Evolutionary conservation across 2,329 filamentous ascomycete genomes (phyloP).

Genomic region (Epicoccum sorghinum): DNA sequence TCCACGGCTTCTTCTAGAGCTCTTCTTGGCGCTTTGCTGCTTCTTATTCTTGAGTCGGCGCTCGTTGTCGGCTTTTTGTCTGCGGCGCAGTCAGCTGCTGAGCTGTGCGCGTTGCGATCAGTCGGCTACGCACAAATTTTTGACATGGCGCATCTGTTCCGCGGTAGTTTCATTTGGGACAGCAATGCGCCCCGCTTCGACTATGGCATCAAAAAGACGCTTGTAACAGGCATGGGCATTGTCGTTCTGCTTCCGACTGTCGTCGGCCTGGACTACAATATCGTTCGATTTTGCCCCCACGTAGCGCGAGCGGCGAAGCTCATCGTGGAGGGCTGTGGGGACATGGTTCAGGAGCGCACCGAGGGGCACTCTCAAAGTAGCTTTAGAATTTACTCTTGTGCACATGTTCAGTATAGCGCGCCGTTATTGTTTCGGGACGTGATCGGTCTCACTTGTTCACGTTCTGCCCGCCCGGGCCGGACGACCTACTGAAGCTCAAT

Average conservation of each 20-base stretch:
- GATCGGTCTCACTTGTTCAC: constrained; percentile 65
- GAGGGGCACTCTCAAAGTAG: constrained; percentile 64
- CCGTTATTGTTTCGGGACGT: constrained; percentile 19
- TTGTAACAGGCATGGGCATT: constrained; percentile 66
- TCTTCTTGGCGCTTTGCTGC: constrained; percentile 67
- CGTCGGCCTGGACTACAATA: constrained; percentile 68
- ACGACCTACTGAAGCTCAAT: constrained; percentile 67
- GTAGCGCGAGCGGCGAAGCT: constrained; percentile 61
- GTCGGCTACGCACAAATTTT: constrained; percentile 54
- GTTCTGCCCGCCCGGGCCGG: constrained; percentile 70
- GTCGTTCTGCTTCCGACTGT: constrained; percentile 65
- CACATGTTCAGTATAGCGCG: constrained; percentile 46
- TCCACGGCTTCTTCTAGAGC: constrained; percentile 53
- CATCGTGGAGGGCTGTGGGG: constrained; percentile 59
- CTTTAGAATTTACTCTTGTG: constrained; percentile 69
- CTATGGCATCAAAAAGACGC: constrained; percentile 62
- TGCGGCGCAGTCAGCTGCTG: constrained; percentile 38
- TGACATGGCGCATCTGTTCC: constrained; percentile 61
- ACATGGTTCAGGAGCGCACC: constrained; percentile 59
- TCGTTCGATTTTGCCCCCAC: constrained; percentile 59
- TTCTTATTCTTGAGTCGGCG: constrained; percentile 64
- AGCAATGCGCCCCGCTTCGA: constrained; percentile 55
- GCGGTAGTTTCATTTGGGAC: constrained; percentile 67
- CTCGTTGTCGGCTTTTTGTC: constrained; percentile 64
- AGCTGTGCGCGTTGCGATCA: constrained; percentile 4